Evolutionary conservation across 768 basidiomycete genomes (phyloP), one percentile per base, ranked within the genome.

Genomic region (Boletus edulis): DNA sequence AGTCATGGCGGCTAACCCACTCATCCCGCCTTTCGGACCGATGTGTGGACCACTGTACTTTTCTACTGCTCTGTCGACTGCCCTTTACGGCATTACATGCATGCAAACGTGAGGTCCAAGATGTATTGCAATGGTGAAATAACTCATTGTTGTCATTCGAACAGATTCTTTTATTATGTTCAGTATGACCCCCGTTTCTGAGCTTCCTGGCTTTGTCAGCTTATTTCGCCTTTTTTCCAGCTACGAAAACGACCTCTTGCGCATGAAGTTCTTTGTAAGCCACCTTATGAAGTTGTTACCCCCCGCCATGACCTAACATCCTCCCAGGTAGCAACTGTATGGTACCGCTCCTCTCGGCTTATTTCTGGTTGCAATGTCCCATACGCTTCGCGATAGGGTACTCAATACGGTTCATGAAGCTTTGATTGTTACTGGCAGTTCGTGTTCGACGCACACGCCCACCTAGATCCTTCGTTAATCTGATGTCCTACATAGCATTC

Each of bases 251-350:
- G 62, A 64, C 41, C 40, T 31, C 11, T 4, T 34, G 14, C 43
- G 35, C 17, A 44, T 15, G 10, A 63, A 60, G 41, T 3, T 1
- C 10, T 34, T 60, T 24, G 62, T 63, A 15, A 63, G 62, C 49
- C 40, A 14, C 4, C 0, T 29, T 34, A 1, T 22, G 8, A 45
- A 10, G 34, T 4, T 35, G 29, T 14, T 14, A 13, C 22, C 3
- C 1, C 10, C n/a, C 7, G 14, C 32, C 7, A 27, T 54, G 14
- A 44, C 10, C 14, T 31, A 38, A 13, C 13, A 0, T 40, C 29
- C 24, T 40, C 6, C 1, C 20, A 63, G 62, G 62, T 60, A 9
- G 47, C 32, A 12, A 42, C 17, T 15, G 4, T 60, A 18, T 60
- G 59, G 59, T 60, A 34, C 11, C 5, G 1, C 12, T 12, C n/a